Conservation (phyloP, 2,329 filamentous ascomycete genomes). For the Fusarium vanettenii region DNA sequence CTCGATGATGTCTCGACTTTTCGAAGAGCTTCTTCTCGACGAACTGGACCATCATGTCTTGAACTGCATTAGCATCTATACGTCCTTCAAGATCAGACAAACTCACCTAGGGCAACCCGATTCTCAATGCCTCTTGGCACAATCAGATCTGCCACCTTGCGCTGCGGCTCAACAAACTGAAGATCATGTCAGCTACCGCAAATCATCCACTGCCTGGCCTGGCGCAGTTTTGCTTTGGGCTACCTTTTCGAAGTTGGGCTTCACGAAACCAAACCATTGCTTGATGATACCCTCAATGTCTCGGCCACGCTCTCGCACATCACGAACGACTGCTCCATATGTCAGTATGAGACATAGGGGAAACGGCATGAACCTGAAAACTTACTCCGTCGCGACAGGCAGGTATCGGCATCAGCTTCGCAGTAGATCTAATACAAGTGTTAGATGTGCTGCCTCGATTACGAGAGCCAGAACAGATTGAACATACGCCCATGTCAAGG, state of each 20-base stretch:
- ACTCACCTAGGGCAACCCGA: conserved; percentile 83
- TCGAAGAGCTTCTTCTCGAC: conserved; percentile 87
- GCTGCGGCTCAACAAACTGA: conserved; percentile 90
- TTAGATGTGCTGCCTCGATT: conserved; percentile 5
- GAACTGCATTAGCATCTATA: conserved; percentile 8
- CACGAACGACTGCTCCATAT: conserved; percentile 74
- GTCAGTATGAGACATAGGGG: conserved; percentile 1
- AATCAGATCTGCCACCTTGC: conserved; percentile 93
- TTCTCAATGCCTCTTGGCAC: conserved; percentile 96
- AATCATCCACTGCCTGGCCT: not conserved
- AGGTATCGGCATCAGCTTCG: conserved; percentile 94
- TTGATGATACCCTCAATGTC: conserved; percentile 97
- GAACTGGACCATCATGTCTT: conserved; percentile 92
- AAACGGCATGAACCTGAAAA: conserved; percentile 2
- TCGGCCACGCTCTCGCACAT: conserved; percentile 88
- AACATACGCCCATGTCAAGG: conserved; percentile 84
- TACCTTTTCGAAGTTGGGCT: conserved; percentile 91
- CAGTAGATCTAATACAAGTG: conserved; percentile 78
- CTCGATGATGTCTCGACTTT: conserved; percentile 86
- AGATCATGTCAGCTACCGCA: conserved; percentile 17
- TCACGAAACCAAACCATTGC: conserved; percentile 97
- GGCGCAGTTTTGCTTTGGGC: not conserved
- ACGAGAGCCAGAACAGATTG: not conserved
- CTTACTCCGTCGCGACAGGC: conserved; percentile 87
- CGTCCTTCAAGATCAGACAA: not conserved